phyloP scores from a whole-genome alignment of 1,139 yeast genomes.

The Hanseniaspora sp. region DNA sequence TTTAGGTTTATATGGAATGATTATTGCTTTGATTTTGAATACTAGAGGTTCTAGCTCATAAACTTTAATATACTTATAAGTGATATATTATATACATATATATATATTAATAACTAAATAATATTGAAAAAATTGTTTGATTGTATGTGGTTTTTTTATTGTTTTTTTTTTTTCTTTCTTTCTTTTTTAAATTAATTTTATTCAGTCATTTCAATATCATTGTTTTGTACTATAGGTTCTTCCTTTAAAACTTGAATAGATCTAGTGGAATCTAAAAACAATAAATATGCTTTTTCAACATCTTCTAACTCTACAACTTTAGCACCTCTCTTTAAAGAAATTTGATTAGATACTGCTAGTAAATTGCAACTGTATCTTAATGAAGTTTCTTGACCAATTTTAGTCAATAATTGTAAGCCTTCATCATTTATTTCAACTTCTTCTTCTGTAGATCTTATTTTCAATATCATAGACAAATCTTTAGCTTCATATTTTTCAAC shows the following conservation, averaged over 20 bases:
- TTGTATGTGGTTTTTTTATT: not conserved
- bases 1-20: slow-evolving; percentile 89
- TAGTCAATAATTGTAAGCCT: slow-evolving; percentile 80
- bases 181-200: not conserved
- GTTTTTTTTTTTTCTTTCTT: not conserved
- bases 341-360: slow-evolving; percentile 77
- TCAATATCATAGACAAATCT: slow-evolving; percentile 74
- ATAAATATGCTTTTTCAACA: slow-evolving; percentile 73
- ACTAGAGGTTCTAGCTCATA: slow-evolving; percentile 63
- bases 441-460: slow-evolving; percentile 92
- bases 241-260: slow-evolving; percentile 56
- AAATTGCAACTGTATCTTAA: slow-evolving; percentile 87
- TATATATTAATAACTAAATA: not conserved
- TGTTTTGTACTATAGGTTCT: slow-evolving; percentile 5
- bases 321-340: slow-evolving; percentile 68
- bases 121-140: not conserved
- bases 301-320: slow-evolving; percentile 65
- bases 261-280: slow-evolving; percentile 80
- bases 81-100: not conserved
- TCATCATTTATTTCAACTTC: slow-evolving; percentile 78
- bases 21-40: slow-evolving; percentile 79
- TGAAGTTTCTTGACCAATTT: slow-evolving; percentile 85
- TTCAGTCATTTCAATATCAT: slow-evolving; percentile 13
- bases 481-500: slow-evolving; percentile 66
- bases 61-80: not conserved